Evolutionary conservation across 148 eudicot species (phyloP), one percentile per base, ranked within the genome.

Genomic region (Gaultheria prostrata): DNA sequence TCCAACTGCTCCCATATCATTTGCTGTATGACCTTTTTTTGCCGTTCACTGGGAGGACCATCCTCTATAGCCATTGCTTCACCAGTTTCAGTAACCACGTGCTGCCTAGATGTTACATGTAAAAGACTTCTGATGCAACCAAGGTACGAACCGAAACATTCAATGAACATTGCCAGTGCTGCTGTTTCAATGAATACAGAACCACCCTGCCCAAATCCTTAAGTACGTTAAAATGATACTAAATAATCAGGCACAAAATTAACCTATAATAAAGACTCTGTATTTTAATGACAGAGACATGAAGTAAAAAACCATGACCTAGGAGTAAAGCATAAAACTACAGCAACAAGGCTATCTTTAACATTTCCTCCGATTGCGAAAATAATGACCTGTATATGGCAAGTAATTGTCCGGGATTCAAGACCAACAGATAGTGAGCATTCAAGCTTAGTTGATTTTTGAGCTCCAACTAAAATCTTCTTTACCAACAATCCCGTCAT

Each of bases 201-300:
- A 69, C 95, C 98, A 87, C 98, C 99, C 99, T 97, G 95, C 84
- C 83, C 88, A 90, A 78, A 67, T 67, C 72, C 33, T 12, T 1
- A 89, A 74, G 79, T 80, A 80, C 35, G 45, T 59, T 78, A 7
- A 53, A 46, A 28, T 26, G 61, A 67, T 30, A 6, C 51, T 26
- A n/a, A 61, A 80, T 73, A 80, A 85, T 6, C 50, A 63, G 26
- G 67, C 33, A 81, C 78, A 51, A 28, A 18, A 79, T 24, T 57
- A 10, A 46, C 43, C 59, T 46, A n/a, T 33, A 79, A 48, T 51
- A 14, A 26, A 74, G 82, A 24, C 76, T 48, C 39, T 15, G 28
- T 82, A 20, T 35, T 8, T 50, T 24, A 46, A 32, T 43, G 83
- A 79, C 21, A 72, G 35, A 18, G 21, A 80, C 61, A 48, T 35